Base-by-base conservation (phyloP, 2,329 filamentous ascomycete genomes). In the Fusarium sp. region DNA sequence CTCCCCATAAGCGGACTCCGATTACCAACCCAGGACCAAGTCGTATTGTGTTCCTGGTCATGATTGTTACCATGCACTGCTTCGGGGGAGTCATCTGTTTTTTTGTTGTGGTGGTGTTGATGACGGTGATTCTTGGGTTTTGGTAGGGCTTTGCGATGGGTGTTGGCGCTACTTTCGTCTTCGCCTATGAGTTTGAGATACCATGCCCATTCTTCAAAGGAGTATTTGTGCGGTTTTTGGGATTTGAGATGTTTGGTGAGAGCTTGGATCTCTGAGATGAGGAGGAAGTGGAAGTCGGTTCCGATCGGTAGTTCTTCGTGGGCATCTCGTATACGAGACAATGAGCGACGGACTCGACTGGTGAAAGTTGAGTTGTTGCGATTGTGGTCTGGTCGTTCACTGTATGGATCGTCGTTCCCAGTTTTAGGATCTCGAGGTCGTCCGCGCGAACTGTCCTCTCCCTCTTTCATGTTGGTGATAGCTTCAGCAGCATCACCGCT, bases 171-270 rank as follows among this genome's bases (percentile, higher is more conserved):
- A 58, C 79, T 80, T 74, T 90, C 88, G 75, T 90, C 87, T 74
- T 90, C 87, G 48, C 88, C 88, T n/a, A 97, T 92, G 32, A 97
- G 84, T 24, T 88, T 87, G 10, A 94, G 90, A 73, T 93, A 96
- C 82, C 93, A 92, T 0, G 92, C 91, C 94, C 94, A 97, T 77
- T 97, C 91, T 71, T 94, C 89, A 69, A 94, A 98, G 0, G 83
- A 85, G 77, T 97, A 98, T 57, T 85, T 86, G 58, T 89, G 90
- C 4, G 87, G 85, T 7, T 84, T 79, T 46, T 83, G 79, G 20
- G 87, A 86, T 34, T 92, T 82, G 75, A 96, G 88, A 49, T 87
- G 82, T n/a, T 65, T 63, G 3, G 89, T 88, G 2, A 93, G 88
- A 27, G 83, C 84, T 16, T 88, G 84, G 59, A 97, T 96, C 69